Evolutionary conservation across 2,329 filamentous ascomycete genomes (phyloP), one percentile per base, ranked within the genome.

Genomic region (Stachybotrys echinatus): DNA sequence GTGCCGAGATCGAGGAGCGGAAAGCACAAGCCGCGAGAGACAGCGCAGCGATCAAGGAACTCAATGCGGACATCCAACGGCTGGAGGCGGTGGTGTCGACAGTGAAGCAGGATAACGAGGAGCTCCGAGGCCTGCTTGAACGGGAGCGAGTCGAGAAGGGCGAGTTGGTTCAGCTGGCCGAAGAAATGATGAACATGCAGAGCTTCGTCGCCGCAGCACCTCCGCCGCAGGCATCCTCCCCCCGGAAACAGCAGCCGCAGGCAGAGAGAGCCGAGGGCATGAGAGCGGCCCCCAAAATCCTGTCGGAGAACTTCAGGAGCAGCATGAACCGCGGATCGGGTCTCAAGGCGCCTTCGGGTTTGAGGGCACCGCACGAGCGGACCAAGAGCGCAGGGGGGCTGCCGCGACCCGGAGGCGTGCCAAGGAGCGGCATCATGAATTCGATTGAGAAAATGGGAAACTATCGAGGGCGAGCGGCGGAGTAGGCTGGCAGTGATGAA

Each of bases 391-490:
- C 17, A 4, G 71, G 70, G 38, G 74, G 72, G 8, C 59, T 80
- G 48, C 73, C 76, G 38, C 69, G 78, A 53, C 79, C 77, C 14
- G 74, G 74, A 54, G 74, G 73, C 34, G 56, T 71, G 53, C 54
- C 68, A 27, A 57, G 88, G 60, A 89, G 86, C 62, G 84, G 87
- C 50, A 87, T 94, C 61, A 85, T 95, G 85, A 87, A 79, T 59
- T 90, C 87, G 18, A 94, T 95, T 65, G 89, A 95, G 74, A 83
- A 85, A 69, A 95, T 95, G 90, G 89, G 89, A 10, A 84, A 76
- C 58, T 75, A 82, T 57, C 66, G 77, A 14, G 71, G 74, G 8
- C 70, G 75, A 40, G 71, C 53, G 23, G 57, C 52, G 18, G 63
- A 65, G 49, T 65, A 54, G 53, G 34, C 18, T 23, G 31, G 39